These are phyloP conservation scores for Cicer pinnatifidum DNA, from an alignment of 306 rosid genomes.

Conservation along the genomic window DNA sequence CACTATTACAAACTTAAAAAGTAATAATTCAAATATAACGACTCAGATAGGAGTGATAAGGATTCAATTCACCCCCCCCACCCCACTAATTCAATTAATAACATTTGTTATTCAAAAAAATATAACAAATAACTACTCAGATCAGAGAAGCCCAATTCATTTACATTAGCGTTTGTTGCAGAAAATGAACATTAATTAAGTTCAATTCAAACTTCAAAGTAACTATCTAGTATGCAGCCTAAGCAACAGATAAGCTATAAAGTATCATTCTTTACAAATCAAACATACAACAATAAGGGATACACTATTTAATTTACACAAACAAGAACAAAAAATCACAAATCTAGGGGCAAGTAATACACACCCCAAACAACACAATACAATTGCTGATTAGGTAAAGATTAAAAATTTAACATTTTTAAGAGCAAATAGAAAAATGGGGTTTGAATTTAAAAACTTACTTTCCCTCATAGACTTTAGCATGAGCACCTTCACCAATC, in stretches of 20 bases:
- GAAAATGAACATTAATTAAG: slow-evolving; percentile 32
- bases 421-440: slow-evolving; percentile 33
- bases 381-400: slow-evolving; percentile 48
- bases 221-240: slow-evolving; percentile 18
- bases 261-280: slow-evolving; percentile 26
- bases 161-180: slow-evolving; percentile 34
- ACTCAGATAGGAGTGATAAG: not conserved
- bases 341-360: slow-evolving; percentile 32
- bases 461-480: slow-evolving; percentile 95
- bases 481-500: slow-evolving; percentile 98
- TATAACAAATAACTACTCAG: slow-evolving; percentile 19
- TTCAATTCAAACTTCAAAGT: not conserved
- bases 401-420: slow-evolving; percentile 32
- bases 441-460: slow-evolving; percentile 50
- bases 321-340: slow-evolving; percentile 22
- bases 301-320: not conserved
- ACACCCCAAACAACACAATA: slow-evolving; percentile 10
- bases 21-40: slow-evolving; percentile 1
- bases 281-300: slow-evolving; percentile 24
- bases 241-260: slow-evolving; percentile 20
- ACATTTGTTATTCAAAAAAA: not conserved
- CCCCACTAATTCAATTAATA: not conserved
- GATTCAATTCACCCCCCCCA: not conserved
- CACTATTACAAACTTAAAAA: slow-evolving; percentile 36
- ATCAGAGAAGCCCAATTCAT: slow-evolving; percentile 40